Evolutionary conservation across 768 basidiomycete species (phyloP).

Genomic region (Boletus rex-veris): DNA sequence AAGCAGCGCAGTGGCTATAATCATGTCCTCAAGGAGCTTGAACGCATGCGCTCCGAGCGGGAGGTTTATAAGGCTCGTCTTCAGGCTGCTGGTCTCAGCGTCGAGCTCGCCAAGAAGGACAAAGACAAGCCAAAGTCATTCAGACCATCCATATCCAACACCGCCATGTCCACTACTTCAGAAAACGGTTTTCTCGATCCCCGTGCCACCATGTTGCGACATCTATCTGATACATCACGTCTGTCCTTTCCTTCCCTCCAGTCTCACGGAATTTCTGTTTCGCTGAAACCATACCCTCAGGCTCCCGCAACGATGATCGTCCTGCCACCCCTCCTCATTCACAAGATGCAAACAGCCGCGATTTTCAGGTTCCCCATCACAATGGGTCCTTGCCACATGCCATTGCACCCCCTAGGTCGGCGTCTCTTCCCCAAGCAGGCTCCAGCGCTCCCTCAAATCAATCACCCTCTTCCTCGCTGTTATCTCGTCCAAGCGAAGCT

Average conservation of each 20-base stretch:
- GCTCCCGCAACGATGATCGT: conserved; percentile 19
- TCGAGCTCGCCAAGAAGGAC: conserved; percentile 40
- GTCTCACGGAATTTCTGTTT: background rate
- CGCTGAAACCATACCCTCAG: background rate
- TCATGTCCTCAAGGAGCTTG: conserved; percentile 79
- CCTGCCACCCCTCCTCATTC: conserved; percentile 18
- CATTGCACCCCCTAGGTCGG: conserved; percentile 20
- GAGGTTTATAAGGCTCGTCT: conserved; percentile 51
- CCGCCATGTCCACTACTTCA: conserved; percentile 16
- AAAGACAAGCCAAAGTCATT: conserved; percentile 19
- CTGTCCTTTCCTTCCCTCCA: conserved; percentile 3
- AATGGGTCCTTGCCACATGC: conserved; percentile 6
- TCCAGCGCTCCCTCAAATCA: conserved; percentile 8
- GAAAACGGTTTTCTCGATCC: conserved; percentile 26
- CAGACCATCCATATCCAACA: conserved; percentile 24
- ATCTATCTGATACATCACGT: conserved; percentile 37
- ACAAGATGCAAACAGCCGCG: conserved; percentile 11
- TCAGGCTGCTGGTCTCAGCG: conserved; percentile 28
- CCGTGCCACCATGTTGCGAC: conserved; percentile 18
- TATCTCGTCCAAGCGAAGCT: conserved; percentile 22
- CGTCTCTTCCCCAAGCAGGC: conserved; percentile 16
- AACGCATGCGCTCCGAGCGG: conserved; percentile 77
- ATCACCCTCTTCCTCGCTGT: background rate
- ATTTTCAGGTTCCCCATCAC: conserved; percentile 4
- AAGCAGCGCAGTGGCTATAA: conserved; percentile 83